Conservation (phyloP, 2,329 filamentous ascomycete species). For the Colletotrichum navitas region DNA sequence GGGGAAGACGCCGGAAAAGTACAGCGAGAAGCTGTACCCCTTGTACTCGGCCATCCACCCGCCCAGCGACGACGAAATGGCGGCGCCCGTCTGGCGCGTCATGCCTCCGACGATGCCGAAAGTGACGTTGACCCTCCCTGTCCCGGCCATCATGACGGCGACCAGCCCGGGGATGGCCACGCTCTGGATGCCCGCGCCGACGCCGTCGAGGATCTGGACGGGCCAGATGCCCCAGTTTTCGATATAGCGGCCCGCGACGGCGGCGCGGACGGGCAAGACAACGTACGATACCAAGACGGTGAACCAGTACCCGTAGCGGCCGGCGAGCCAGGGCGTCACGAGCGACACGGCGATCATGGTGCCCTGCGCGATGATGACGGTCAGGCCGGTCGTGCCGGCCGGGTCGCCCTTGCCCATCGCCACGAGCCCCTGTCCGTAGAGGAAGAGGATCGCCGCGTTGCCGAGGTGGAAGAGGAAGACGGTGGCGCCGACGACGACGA, state of each 20-base stretch:
- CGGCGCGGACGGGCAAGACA: constrained; percentile 20
- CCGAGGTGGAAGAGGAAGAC: constrained; percentile 34
- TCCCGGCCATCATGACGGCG: constrained; percentile 35
- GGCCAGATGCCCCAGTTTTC: constrained; percentile 35
- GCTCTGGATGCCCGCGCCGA: constrained; percentile 35
- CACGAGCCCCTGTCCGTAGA: constrained; percentile 35
- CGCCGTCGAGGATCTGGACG: constrained; percentile 33
- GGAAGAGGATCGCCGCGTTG: constrained; percentile 30
- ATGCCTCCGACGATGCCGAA: constrained; percentile 33
- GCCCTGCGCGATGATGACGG: constrained; percentile 35
- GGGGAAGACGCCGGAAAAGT: constrained; percentile 29
- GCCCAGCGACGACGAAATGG: constrained; percentile 29
- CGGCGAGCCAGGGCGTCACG: constrained; percentile 28
- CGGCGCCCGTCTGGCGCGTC: constrained; percentile 31
- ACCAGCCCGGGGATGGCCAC: constrained; percentile 31
- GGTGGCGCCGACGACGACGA: constrained; percentile 18
- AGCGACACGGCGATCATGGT: constrained; percentile 33
- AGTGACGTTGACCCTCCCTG: constrained; percentile 22
- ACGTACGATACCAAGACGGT: constrained; percentile 21
- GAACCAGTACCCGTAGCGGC: constrained; percentile 27
- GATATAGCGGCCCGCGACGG: constrained; percentile 21
- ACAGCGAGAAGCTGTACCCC: constrained; percentile 35
- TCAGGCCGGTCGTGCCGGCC: constrained; percentile 31
- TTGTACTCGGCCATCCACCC: constrained; percentile 29
- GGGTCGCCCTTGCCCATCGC: constrained; percentile 30